phyloP scores from a whole-genome alignment of 306 rosid genomes.

The Prunus mongolica region DNA sequence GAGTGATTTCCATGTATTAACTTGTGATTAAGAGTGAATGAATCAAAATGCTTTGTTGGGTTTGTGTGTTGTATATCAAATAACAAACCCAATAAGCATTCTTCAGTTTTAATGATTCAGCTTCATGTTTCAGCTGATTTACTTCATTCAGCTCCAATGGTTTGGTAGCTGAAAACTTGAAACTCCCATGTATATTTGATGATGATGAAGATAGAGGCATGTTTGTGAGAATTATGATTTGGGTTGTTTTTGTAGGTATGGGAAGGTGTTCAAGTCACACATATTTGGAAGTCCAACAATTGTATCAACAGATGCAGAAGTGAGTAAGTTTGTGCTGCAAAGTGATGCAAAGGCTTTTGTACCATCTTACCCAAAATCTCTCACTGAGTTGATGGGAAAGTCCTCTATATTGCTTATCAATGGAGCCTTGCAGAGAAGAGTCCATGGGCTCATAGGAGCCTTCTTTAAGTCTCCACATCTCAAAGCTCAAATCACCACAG shows the following conservation, averaged over 20 bases:
- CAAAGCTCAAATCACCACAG: slow-evolving; percentile 78
- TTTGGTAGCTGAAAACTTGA: background rate
- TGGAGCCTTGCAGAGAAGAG: slow-evolving; percentile 88
- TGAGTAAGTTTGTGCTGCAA: slow-evolving; percentile 73
- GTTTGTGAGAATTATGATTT: background rate
- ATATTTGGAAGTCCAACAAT: slow-evolving; percentile 91
- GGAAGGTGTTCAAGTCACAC: slow-evolving; percentile 95
- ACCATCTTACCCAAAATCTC: slow-evolving; percentile 89
- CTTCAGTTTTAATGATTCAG: background rate
- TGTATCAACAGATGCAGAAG: slow-evolving; percentile 88
- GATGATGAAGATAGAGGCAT: no score
- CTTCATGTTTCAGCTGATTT: background rate
- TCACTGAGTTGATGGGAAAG: slow-evolving; percentile 85
- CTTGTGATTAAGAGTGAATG: background rate
- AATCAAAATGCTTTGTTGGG: background rate
- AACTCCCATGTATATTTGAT: background rate
- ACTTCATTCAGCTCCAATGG: background rate
- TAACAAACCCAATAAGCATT: background rate
- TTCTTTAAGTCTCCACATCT: slow-evolving; percentile 88
- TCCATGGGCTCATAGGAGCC: slow-evolving; percentile 91
- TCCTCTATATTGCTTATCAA: slow-evolving; percentile 89
- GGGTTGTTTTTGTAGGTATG: slow-evolving; percentile 52
- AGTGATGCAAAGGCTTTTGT: slow-evolving; percentile 89
- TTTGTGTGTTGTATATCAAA: background rate
- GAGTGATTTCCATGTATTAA: background rate